Evolutionary conservation across 495 filamentous ascomycete genomes (phyloP).

Genomic region (Xylaria castorea): DNA sequence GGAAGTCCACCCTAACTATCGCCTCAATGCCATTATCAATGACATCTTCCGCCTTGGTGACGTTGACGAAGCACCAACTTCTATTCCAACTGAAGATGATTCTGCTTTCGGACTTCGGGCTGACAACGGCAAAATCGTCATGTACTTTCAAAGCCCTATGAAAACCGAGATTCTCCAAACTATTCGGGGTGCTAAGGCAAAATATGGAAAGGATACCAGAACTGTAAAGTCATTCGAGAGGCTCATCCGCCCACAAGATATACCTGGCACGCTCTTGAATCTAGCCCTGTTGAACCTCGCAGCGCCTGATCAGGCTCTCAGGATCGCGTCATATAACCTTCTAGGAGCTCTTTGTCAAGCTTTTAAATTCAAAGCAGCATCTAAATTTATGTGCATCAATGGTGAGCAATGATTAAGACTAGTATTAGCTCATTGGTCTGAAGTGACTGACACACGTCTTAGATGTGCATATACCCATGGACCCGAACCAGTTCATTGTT

Average conservation of each 20-base stretch:
- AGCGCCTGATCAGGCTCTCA: slow-evolving; percentile 60
- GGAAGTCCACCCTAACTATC: slow-evolving; percentile 64
- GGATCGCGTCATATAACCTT: slow-evolving; percentile 68
- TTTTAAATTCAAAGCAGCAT: slow-evolving; percentile 67
- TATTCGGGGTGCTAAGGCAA: slow-evolving; percentile 64
- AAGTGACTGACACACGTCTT: slow-evolving; percentile 22
- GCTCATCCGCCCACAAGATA: slow-evolving; percentile 69
- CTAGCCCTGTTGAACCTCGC: slow-evolving; percentile 69
- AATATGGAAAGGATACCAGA: slow-evolving; percentile 64
- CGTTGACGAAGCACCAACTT: slow-evolving; percentile 66
- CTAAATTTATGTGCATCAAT: slow-evolving; percentile 64
- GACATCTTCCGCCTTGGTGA: slow-evolving; percentile 71
- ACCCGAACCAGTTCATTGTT: slow-evolving; percentile 67
- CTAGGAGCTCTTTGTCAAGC: slow-evolving; percentile 67
- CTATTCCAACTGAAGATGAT: slow-evolving; percentile 68
- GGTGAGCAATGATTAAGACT: slow-evolving; percentile 40
- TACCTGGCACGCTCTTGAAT: slow-evolving; percentile 70
- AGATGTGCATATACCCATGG: slow-evolving; percentile 64
- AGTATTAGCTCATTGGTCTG: neutral
- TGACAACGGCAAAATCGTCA: slow-evolving; percentile 69
- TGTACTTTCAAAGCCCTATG: slow-evolving; percentile 69
- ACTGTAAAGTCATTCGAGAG: slow-evolving; percentile 63
- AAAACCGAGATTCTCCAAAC: slow-evolving; percentile 66
- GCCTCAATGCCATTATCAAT: slow-evolving; percentile 66
- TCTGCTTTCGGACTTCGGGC: slow-evolving; percentile 70